Evolutionary conservation across 2,329 filamentous ascomycete species (phyloP).

Genomic region (Aspergillus phoenicis): DNA sequence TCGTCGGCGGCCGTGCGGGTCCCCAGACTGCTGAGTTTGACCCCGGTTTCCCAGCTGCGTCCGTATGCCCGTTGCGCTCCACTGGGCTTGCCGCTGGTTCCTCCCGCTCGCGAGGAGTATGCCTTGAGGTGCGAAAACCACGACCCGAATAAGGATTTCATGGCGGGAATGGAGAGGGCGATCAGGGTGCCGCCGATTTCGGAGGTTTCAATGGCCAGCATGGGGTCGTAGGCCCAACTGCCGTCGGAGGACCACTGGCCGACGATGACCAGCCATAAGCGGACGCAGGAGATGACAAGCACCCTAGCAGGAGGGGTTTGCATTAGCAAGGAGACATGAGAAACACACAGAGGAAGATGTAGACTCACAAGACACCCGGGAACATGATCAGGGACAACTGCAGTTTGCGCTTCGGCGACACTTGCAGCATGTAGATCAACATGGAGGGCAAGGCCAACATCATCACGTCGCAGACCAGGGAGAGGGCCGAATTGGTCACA

Average conservation of each 20-base stretch:
- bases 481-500: conserved; percentile 54
- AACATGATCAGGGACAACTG: conserved; percentile 53
- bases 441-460: conserved; percentile 55
- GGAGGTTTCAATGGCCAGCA: conserved; percentile 54
- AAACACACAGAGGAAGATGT: too few species aligned
- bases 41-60: background rate
- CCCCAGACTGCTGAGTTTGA: background rate
- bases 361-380: conserved; percentile 51
- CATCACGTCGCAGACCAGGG: conserved; percentile 54
- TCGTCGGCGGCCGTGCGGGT: background rate
- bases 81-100: background rate
- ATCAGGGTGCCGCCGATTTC: conserved; percentile 56
- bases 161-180: conserved; percentile 54
- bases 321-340: conserved; percentile 2
- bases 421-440: conserved; percentile 51
- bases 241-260: conserved; percentile 51
- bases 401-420: conserved; percentile 50
- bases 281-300: conserved; percentile 52
- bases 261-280: conserved; percentile 51
- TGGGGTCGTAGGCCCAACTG: conserved; percentile 56
- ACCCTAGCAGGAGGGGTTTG: conserved; percentile 39
- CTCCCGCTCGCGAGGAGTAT: background rate
- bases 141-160: conserved; percentile 50
- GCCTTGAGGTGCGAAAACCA: conserved; percentile 1
- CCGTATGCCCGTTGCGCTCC: background rate